phyloP scores from a whole-genome alignment of 345 rosid species.

The Noccaea bulbosa region DNA sequence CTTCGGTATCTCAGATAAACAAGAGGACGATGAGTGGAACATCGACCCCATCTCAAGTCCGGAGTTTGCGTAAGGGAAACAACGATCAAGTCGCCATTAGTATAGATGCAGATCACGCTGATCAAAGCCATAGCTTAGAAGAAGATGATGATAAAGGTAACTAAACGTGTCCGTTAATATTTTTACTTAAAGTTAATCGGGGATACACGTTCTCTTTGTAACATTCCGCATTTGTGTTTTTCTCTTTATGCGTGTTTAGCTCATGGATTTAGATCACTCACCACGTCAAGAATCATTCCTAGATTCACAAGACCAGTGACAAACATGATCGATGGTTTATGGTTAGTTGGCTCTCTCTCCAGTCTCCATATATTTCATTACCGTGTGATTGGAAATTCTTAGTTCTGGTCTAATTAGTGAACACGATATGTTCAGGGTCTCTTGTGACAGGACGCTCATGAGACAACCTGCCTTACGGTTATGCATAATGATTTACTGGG shows the following conservation, averaged over 20 bases:
- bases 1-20: constrained; percentile 55
- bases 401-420: neutral
- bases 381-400: constrained; percentile 8
- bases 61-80: constrained; percentile 83
- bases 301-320: constrained; percentile 78
- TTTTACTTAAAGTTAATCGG: neutral
- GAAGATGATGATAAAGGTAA: constrained; percentile 96
- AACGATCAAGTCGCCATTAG: constrained; percentile 91
- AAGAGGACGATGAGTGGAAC: constrained; percentile 66
- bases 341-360: constrained; percentile 49
- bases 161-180: neutral
- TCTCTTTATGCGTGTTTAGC: constrained; percentile 44
- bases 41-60: constrained; percentile 72
- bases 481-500: constrained; percentile 86
- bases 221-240: neutral
- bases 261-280: constrained; percentile 94
- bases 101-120: constrained; percentile 61
- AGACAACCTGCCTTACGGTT: constrained; percentile 88
- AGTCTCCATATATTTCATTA: neutral
- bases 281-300: constrained; percentile 80
- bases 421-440: constrained; percentile 59
- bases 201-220: constrained; percentile 17
- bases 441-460: constrained; percentile 95
- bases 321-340: constrained; percentile 85
- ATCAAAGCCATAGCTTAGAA: constrained; percentile 56